Evolutionary conservation across 352 stramenopile species (phyloP).

Genomic region (Phytophthora cryptogea): DNA sequence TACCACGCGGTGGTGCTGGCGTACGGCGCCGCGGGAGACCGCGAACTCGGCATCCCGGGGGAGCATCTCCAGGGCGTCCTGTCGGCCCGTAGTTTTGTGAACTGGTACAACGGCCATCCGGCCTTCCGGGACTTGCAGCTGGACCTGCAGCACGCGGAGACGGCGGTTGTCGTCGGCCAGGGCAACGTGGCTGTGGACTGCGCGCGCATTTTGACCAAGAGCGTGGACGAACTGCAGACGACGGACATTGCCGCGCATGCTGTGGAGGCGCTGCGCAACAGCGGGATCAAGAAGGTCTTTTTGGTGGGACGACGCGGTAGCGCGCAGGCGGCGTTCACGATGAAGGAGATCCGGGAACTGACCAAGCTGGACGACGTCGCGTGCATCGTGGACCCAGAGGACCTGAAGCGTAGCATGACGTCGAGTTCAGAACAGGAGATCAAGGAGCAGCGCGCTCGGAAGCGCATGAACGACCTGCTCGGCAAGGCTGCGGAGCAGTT

Average conservation of each 20-base stretch:
- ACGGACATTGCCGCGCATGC: slow-evolving; percentile 94
- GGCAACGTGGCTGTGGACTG: slow-evolving; percentile 98
- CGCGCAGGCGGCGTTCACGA: slow-evolving; percentile 97
- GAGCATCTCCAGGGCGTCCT: slow-evolving; percentile 82
- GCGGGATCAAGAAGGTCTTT: slow-evolving; percentile 83
- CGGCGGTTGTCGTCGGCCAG: slow-evolving; percentile 96
- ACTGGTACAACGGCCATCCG: slow-evolving; percentile 99
- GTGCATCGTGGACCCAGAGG: slow-evolving; percentile 88
- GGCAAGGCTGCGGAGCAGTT: slow-evolving; percentile 56
- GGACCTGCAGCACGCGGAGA: slow-evolving; percentile 54
- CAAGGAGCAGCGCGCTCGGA: slow-evolving; percentile 75
- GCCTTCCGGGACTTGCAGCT: slow-evolving; percentile 89
- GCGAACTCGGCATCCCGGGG: slow-evolving; percentile 84
- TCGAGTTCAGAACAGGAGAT: slow-evolving; percentile 88
- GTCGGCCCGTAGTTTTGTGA: slow-evolving; percentile 94
- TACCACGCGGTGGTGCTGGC: slow-evolving; percentile 97
- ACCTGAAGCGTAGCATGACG: slow-evolving; percentile 90
- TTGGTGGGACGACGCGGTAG: slow-evolving; percentile 94
- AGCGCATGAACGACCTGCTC: slow-evolving; percentile 87
- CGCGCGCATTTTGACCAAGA: slow-evolving; percentile 94
- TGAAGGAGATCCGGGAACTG: slow-evolving; percentile 95
- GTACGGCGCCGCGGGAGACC: slow-evolving; percentile 94
- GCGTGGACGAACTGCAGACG: slow-evolving; percentile 77
- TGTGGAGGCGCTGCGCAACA: slow-evolving; percentile 81
- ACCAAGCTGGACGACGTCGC: slow-evolving; percentile 78